Evolutionary conservation across 139 green algal genomes (phyloP), one percentile per base, ranked within the genome.

Genomic region (Chlorella ohadii): DNA sequence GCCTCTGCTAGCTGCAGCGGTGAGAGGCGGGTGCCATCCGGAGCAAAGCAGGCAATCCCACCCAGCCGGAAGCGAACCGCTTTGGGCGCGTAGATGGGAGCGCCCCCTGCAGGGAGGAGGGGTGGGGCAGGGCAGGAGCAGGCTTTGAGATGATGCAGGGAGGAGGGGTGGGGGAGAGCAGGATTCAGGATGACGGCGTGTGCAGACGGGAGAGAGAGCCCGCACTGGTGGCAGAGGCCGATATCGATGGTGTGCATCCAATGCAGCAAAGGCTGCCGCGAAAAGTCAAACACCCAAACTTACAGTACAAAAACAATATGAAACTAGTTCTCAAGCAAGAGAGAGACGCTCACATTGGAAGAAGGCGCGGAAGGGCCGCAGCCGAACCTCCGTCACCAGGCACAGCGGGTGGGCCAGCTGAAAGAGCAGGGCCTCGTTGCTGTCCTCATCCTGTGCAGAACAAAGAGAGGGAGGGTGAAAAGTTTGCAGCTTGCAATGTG

Each of bases 261-360:
- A n/a, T n/a, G n/a, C n/a, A n/a, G n/a, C n/a, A n/a, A n/a, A n/a
- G n/a, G n/a, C n/a, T n/a, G n/a, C n/a, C n/a, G n/a, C n/a, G n/a
- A n/a, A n/a, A n/a, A n/a, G n/a, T n/a, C n/a, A n/a, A n/a, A n/a
- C n/a, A n/a, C n/a, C n/a, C n/a, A n/a, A n/a, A n/a, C n/a, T n/a
- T n/a, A n/a, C n/a, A n/a, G n/a, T n/a, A n/a, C n/a, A n/a, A n/a
- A n/a, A n/a, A n/a, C n/a, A n/a, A n/a, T n/a, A n/a, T n/a, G n/a
- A n/a, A 47, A 72, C 15, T 33, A 72, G 66, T 13, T 6, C 41
- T 41, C 5, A 7, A n/a, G n/a, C 12, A n/a, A n/a, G n/a, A n/a
- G n/a, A n/a, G n/a, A n/a, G n/a, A n/a, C n/a, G n/a, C 57, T 73
- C 64, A 83, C 33, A 39, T 78, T 91, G 88, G 65, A 91, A 91